Evolutionary conservation across 305 asterid genomes (phyloP), one percentile per base, ranked within the genome.

Genomic region (Fraxinus albicans): DNA sequence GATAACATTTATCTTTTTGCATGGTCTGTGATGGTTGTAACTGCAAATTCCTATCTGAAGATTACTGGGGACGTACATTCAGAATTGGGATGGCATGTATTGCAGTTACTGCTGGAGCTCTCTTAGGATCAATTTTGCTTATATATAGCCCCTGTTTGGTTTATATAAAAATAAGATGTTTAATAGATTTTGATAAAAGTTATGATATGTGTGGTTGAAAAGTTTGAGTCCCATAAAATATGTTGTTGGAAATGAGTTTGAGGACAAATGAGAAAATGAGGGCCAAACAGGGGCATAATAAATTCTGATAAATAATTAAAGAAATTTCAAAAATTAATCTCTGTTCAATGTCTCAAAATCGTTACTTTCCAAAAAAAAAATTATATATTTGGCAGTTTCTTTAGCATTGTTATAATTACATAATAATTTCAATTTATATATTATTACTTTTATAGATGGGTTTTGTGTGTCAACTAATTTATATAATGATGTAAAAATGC

Each of bases 41-140:
- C 85, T 79, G 55, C 77, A 82, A 77, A 70, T 60, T 53, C 47
- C 67, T 80, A 79, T 76, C 67, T 79, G 78, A 65, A 67, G 69
- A 83, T 21, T 86, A 44, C 65, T 36, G 47, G 73, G 36, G 36
- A 67, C 8, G 17, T 65, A n/a, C 35, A 67, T 9, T 67, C 74
- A 67, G 36, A 27, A 67, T 67, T 67, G 34, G 38, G n/a, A 10
- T 29, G 36, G 74, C 74, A 67, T 67, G 38, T 29, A 10, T 67
- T 67, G 36, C 36, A 67, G 74, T 67, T 67, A 27, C n/a, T 67
- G 73, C 34, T 65, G 73, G 34, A 65, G 73, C 31, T 65, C 73
- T 23, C 73, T 65, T 65, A 27, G 8, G 38, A 67, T 67, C 74
- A 67, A 67, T 25, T 67, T 25, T 67, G 6, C 36, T 8, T 25